Evolutionary conservation across 805 yeast species (phyloP).

Genomic region (Spathaspora sp.): DNA sequence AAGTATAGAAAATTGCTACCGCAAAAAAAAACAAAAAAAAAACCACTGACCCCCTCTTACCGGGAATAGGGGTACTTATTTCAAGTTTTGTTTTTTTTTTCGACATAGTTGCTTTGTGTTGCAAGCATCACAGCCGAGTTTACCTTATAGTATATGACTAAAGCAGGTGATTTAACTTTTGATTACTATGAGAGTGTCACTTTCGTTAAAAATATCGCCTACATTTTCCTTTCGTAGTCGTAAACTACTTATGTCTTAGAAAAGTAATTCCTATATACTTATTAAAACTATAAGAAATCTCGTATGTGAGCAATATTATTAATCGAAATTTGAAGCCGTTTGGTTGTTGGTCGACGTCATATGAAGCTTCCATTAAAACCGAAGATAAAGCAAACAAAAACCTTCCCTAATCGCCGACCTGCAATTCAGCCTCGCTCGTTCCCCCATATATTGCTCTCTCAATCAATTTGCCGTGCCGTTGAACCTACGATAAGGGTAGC

Average conservation of each 20-base stretch:
- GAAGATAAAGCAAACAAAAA: neutral
- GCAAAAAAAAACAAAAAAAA: conserved; percentile 1
- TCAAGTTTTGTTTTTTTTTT: neutral
- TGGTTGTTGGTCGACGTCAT: neutral
- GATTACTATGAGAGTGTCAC: neutral
- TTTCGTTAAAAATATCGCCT: neutral
- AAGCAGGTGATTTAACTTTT: neutral
- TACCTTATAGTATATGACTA: neutral
- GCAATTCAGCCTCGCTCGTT: neutral
- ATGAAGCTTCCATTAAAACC: neutral
- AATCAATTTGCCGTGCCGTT: no score
- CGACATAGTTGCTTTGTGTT: neutral
- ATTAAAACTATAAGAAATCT: neutral
- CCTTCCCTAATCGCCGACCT: neutral
- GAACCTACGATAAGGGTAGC: no score
- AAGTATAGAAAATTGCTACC: neutral
- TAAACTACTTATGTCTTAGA: neutral
- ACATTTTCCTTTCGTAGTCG: no score
- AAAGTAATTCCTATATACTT: no score
- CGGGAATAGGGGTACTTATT: conserved; percentile 11
- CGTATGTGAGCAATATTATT: neutral
- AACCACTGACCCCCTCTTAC: conserved; percentile 3
- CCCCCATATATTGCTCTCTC: no score
- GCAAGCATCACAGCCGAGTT: neutral
- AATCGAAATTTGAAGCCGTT: neutral